Base-by-base conservation (phyloP, 2,329 filamentous ascomycete genomes). In the Colletotrichum trifolii region DNA sequence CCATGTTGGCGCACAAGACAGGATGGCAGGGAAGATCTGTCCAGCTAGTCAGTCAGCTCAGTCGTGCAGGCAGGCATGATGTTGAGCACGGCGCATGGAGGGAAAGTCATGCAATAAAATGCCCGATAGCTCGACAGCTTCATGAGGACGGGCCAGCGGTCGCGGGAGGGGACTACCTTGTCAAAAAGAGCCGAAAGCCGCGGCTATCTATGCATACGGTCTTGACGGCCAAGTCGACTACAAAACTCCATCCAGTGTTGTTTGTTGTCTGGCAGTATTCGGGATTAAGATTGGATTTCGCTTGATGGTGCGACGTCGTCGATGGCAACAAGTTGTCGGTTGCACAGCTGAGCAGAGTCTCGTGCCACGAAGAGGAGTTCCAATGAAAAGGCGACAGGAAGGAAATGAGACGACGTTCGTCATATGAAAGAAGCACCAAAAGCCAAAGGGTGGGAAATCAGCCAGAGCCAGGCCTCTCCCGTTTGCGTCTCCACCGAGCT, bases 1-100 rank as follows among this genome's bases (percentile, higher is more conserved):
- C 76, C 80, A 82, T 81, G 33, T 56, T 69, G 64, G 57, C 40
- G 60, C 52, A 50, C 42, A 17, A 33, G 36, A 45, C 8, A 25
- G 43, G n/a, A 46, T 39, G 17, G 15, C 43, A 15, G 43, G 10
- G 45, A 47, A 54, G 48, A 43, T 50, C 64, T 67, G 40, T 55
- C 34, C 36, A 13, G 25, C 25, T 25, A 25, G 46, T 40, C 17
- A 36, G 58, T 65, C 62, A 65, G 62, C 47, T 38, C 52, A 47
- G 52, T 35, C 17, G 15, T 10, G 39, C 39, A 53, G 39, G 43
- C 60, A 57, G 58, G 54, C 17, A 39, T 25, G 34, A n/a, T 46
- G 25, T n/a, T 5, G 17, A 50, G 33, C 13, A 45, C 54, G 25
- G 48, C 34, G 39, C 46, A 46, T 46, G 33, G 35, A 53, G 17